Percentiles rank a stretch among this genome's conserved stretches.
Conservation (phyloP, 2,329 filamentous ascomycete genomes). For the Arthrobotrys musiformis region DNA sequence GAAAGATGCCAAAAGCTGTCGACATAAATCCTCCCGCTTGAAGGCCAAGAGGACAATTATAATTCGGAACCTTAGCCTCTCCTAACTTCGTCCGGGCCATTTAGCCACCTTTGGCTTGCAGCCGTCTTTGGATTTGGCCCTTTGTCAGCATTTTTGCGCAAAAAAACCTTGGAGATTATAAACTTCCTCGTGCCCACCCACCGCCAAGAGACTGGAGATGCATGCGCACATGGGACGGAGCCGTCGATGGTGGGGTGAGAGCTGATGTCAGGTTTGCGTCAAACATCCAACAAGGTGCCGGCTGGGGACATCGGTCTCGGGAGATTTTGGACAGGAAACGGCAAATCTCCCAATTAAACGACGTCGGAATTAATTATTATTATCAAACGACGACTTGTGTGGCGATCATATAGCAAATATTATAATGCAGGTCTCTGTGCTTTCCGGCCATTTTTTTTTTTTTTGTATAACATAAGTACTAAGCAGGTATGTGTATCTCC, state of each 20-base stretch:
- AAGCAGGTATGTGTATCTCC: too few relatives aligned
- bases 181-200: conserved; percentile 40
- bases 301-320: background rate
- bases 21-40: background rate
- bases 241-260: conserved; percentile 28
- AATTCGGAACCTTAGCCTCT: conserved; percentile 6
- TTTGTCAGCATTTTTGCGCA: conserved; percentile 8
- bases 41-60: background rate
- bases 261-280: conserved; percentile 54
- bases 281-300: conserved; percentile 13
- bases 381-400: too few relatives aligned
- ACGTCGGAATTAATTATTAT: too few relatives aligned
- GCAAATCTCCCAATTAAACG: too few relatives aligned
- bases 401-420: too few relatives aligned
- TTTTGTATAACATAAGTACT: too few relatives aligned
- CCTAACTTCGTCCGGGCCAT: background rate
- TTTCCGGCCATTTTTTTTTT: too few relatives aligned
- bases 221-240: background rate
- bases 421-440: too few relatives aligned
- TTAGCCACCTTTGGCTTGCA: background rate
- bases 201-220: conserved; percentile 7
- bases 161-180: conserved; percentile 7
- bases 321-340: too few relatives aligned
- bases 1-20: background rate
- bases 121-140: background rate